Evolutionary conservation across 495 filamentous ascomycete species (phyloP).

Genomic region (Talaromyces thailandensis): DNA sequence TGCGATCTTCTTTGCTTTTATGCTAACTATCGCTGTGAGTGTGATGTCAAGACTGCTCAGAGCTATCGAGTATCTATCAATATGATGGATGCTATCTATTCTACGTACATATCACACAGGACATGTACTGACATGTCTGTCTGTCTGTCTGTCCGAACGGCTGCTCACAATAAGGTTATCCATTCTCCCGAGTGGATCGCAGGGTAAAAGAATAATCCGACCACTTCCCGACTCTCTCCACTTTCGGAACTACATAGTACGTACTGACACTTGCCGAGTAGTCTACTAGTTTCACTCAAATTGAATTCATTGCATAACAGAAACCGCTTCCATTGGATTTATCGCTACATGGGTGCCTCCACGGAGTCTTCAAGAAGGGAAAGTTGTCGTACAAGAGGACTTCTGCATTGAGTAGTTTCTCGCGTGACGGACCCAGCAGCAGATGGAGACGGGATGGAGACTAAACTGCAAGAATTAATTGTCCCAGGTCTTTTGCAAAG

Average conservation of each 20-base stretch:
- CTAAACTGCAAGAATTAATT: background rate
- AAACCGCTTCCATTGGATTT: background rate
- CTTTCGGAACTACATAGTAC: too few relatives aligned
- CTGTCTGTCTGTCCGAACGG: too few relatives aligned
- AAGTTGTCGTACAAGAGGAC: background rate
- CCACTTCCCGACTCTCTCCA: background rate
- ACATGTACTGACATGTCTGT: background rate
- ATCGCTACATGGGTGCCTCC: conserved; percentile 4
- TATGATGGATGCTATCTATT: background rate
- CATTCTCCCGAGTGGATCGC: background rate
- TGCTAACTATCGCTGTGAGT: background rate
- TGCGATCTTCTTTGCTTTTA: background rate
- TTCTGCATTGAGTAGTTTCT: background rate
- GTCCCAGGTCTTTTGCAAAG: too few relatives aligned
- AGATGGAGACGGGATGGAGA: background rate
- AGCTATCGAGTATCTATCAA: background rate
- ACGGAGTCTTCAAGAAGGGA: background rate
- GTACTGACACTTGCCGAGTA: too few relatives aligned
- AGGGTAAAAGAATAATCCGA: background rate
- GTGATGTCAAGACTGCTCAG: background rate
- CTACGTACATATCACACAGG: background rate
- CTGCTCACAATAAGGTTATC: background rate
- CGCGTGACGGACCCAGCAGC: background rate
- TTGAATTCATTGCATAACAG: background rate
- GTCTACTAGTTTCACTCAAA: background rate